Conservation (phyloP, 768 basidiomycete genomes). For the Boletus sensibilis region DNA sequence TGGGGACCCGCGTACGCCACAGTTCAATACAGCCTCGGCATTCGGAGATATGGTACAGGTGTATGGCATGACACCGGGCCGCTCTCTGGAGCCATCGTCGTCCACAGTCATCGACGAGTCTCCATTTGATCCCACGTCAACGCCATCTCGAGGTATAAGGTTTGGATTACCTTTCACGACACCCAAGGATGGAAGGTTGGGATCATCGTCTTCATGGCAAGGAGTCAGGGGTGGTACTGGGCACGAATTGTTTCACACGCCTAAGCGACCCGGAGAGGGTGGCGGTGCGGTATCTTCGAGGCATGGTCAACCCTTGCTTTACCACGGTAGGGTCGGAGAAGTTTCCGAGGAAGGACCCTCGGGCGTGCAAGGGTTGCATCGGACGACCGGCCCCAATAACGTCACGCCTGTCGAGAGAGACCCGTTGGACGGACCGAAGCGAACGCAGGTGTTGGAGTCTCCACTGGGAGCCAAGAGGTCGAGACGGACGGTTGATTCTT, state of each 20-base stretch:
- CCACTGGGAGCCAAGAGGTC: conserved; percentile 30
- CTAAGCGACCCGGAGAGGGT: conserved; percentile 38
- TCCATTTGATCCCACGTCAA: conserved; percentile 76
- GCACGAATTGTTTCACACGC: conserved; percentile 52
- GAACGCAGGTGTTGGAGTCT: conserved; percentile 29
- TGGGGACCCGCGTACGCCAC: conserved; percentile 57
- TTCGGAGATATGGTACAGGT: conserved; percentile 39
- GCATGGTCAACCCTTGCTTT: conserved; percentile 4
- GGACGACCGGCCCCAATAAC: conserved; percentile 34
- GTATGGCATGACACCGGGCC: conserved; percentile 39
- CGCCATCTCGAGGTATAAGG: conserved; percentile 75
- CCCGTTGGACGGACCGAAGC: conserved; percentile 12
- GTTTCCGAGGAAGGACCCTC: conserved; percentile 17
- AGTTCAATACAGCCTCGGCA: conserved; percentile 32
- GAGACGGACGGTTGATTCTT: conserved; percentile 19
- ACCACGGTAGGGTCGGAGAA: conserved; percentile 23
- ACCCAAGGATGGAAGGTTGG: conserved; percentile 57
- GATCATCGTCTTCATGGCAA: conserved; percentile 12
- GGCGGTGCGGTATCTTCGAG: conserved; percentile 11
- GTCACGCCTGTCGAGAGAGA: conserved; percentile 56
- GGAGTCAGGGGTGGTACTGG: conserved; percentile 36
- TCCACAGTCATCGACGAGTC: conserved; percentile 43
- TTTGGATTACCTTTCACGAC: conserved; percentile 59
- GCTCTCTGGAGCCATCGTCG: conserved; percentile 32
- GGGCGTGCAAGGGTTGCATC: conserved; percentile 17